These are phyloP conservation scores for Periglandula ipomoeae DNA, from an alignment of 2,329 filamentous ascomycete species.

Conservation along the genomic window DNA sequence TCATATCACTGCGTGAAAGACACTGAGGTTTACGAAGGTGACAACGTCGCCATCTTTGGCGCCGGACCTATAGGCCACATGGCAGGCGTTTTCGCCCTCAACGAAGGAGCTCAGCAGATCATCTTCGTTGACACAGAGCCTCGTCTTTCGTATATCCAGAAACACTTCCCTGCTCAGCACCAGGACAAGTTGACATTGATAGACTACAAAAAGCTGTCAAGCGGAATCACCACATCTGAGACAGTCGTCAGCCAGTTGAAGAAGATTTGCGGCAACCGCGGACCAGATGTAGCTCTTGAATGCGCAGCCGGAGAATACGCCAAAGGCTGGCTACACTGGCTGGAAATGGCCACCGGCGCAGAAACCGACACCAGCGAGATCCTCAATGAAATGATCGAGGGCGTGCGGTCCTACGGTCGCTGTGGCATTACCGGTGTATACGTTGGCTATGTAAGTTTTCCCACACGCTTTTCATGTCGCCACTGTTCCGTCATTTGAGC, in stretches of 20 bases:
- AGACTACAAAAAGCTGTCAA: conserved; percentile 53
- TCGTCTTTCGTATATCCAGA: conserved; percentile 59
- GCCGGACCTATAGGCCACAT: conserved; percentile 83
- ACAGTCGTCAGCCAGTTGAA: conserved; percentile 66
- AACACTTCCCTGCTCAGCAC: conserved; percentile 43
- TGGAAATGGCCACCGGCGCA: conserved; percentile 51
- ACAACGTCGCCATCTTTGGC: conserved; percentile 77
- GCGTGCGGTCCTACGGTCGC: conserved; percentile 62
- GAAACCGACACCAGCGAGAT: conserved; percentile 83
- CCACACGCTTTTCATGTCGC: not conserved
- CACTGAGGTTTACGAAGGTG: conserved; percentile 67
- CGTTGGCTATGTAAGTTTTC: conserved; percentile 44
- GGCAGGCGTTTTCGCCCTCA: conserved; percentile 63
- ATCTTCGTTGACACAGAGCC: conserved; percentile 71
- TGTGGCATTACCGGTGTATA: conserved; percentile 69
- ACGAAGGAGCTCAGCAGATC: conserved; percentile 65
- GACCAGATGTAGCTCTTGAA: conserved; percentile 67
- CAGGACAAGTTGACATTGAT: conserved; percentile 53
- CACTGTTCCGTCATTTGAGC: not conserved
- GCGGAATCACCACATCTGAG: conserved; percentile 45
- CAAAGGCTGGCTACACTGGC: conserved; percentile 51
- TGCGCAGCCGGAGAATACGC: conserved; percentile 52
- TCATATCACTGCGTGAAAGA: conserved; percentile 78
- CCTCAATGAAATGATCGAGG: conserved; percentile 69
- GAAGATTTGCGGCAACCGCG: conserved; percentile 61